A percentile compares a stretch with the other conserved stretches of the same genome.
Evolutionary conservation across 257 asterid genomes (phyloP).

Genomic region (Mentha longifolia): DNA sequence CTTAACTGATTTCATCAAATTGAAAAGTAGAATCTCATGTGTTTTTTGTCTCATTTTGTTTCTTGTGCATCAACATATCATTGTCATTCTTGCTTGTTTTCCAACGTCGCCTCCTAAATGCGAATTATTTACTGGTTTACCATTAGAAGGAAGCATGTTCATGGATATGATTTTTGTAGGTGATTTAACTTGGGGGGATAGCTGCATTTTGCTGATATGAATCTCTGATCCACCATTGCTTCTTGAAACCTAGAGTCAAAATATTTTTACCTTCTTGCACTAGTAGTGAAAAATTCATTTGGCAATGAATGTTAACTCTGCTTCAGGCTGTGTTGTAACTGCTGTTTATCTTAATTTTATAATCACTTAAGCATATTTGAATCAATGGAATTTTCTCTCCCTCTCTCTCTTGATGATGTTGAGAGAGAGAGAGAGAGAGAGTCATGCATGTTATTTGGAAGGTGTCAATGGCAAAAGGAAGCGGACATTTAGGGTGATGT

Average conservation of each 20-base stretch:
- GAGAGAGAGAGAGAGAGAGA: background rate
- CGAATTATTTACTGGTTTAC: background rate
- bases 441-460: conserved; percentile 31
- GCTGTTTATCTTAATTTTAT: too few relatives aligned
- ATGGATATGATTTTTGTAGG: conserved; percentile 16
- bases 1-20: conserved; percentile 30
- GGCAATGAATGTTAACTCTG: too few relatives aligned
- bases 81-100: conserved; percentile 15
- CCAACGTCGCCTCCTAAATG: background rate
- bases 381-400: conserved; percentile 14
- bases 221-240: conserved; percentile 9
- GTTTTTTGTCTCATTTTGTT: conserved; percentile 19
- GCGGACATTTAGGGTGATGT: conserved; percentile 40
- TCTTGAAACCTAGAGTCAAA: too few relatives aligned
- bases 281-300: too few relatives aligned
- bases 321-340: background rate
- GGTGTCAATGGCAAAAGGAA: conserved; percentile 32
- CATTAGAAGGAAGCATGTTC: background rate
- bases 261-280: too few relatives aligned
- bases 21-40: conserved; percentile 29
- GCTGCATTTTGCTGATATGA: conserved; percentile 17
- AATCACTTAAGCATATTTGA: background rate
- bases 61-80: conserved; percentile 4
- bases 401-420: background rate
- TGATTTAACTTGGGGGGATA: background rate